Percentiles rank a stretch among this genome's conserved stretches.
phyloP scores from a whole-genome alignment of 2,329 filamentous ascomycete genomes.

The Diaporthe amygdali region DNA sequence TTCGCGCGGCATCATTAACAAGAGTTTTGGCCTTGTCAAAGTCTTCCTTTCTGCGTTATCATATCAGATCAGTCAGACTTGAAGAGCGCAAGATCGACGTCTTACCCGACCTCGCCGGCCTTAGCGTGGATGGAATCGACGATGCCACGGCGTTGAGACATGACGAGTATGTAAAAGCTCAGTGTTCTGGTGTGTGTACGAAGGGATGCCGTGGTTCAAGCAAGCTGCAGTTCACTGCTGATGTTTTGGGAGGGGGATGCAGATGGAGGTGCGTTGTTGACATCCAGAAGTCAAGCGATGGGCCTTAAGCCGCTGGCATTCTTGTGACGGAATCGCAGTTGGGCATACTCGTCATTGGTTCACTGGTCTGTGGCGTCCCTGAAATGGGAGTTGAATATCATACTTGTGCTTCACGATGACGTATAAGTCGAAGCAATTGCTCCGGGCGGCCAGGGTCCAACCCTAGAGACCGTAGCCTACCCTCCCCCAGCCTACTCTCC shows the following conservation, averaged over 20 bases:
- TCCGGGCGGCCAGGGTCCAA: not conserved
- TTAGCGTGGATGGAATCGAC: slow-evolving; percentile 47
- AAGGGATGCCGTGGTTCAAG: not conserved
- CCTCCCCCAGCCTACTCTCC: too few species aligned
- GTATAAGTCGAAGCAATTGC: not conserved
- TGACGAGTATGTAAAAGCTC: not conserved
- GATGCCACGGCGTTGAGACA: slow-evolving; percentile 30
- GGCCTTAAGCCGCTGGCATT: not conserved
- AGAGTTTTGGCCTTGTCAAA: slow-evolving; percentile 68
- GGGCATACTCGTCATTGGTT: not conserved
- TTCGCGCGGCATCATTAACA: slow-evolving; percentile 72
- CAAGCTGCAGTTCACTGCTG: not conserved
- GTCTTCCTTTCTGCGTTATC: slow-evolving; percentile 68
- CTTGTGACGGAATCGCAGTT: not conserved
- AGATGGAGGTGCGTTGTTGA: not conserved
- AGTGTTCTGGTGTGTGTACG: not conserved
- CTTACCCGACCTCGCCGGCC: slow-evolving; percentile 56
- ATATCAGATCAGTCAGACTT: slow-evolving; percentile 15
- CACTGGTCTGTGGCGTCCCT: not conserved
- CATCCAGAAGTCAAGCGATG: not conserved
- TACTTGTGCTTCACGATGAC: slow-evolving; percentile 4
- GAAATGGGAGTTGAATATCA: not conserved
- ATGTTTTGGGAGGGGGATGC: not conserved
- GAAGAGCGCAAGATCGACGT: not conserved
- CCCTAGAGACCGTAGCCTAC: not conserved